Base-by-base conservation (phyloP, 192 early-diverging fungal genomes). In the Entomortierella chlamydospora region DNA sequence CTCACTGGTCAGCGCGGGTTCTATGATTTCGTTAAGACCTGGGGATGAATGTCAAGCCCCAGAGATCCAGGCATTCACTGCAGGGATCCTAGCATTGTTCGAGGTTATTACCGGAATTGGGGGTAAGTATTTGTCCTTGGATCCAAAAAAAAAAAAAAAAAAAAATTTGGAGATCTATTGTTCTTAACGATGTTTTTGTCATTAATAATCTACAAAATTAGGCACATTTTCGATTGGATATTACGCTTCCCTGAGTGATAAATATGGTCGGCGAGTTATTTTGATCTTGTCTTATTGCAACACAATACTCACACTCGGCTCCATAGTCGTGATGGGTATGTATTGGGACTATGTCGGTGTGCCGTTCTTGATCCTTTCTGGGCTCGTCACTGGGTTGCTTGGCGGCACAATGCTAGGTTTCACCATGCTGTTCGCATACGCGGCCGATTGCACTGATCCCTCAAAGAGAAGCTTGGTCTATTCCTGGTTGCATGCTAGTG, bases 371-470 rank as follows among this genome's bases (percentile, higher is more conserved):
- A 30, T 79, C 51, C 6, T 66, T 15, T 59, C 76, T 17, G 54
- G 49, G 0, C 50, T 79, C 47, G 37, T 70, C 45, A 61, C 37
- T 22, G 76, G 76, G 4, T 63, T 79, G 7, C 28, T 79, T 22
- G 76, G 76, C 2, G 68, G 68, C 30, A 39, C 26, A 7, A 61
- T 18, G 15, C 10, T 65, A 25, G 63, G 68, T 18, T 0, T 52
- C 15, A 70, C 76, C n/a, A 70, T 79, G 68, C 25, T 34, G 20
- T 50, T 79, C 7, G 76, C 76, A 26, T 79, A 79, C 20, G 52
- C 76, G 9, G 76, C 76, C 7, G 76, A 79, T 17, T 79, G 76
- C 37, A 79, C 76, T 10, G 76, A 79, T 29, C 76, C 76, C 8
- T 62, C 57, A 2, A 70, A 79, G 28, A 62, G 76, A 11, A 66